phyloP scores from a whole-genome alignment of 2,329 filamentous ascomycete species.

The Neonectria neomacrospora region DNA sequence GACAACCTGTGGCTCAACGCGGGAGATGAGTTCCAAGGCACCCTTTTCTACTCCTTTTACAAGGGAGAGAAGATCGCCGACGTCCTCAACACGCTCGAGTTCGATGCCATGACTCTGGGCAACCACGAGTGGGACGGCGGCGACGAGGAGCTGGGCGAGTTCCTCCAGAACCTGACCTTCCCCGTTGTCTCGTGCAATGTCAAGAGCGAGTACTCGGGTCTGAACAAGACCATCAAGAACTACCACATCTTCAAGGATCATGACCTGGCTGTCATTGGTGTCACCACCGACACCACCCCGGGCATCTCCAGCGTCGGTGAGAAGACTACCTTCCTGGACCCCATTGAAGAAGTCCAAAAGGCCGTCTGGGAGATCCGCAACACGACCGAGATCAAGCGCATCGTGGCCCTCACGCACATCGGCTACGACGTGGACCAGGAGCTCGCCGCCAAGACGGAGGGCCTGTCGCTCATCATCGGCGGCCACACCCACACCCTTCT shows the following conservation, averaged over 20 bases:
- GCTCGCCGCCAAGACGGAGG: conserved; percentile 68
- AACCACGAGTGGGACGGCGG: conserved; percentile 76
- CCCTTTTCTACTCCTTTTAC: conserved; percentile 74
- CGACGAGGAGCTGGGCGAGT: conserved; percentile 70
- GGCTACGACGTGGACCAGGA: conserved; percentile 72
- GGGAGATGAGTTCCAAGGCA: conserved; percentile 77
- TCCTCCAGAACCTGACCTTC: conserved; percentile 72
- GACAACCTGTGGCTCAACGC: conserved; percentile 72
- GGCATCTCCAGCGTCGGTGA: conserved; percentile 68
- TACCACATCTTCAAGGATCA: conserved; percentile 73
- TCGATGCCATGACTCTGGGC: conserved; percentile 74
- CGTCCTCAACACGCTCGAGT: conserved; percentile 72
- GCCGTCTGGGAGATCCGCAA: conserved; percentile 70
- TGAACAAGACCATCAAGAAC: conserved; percentile 72
- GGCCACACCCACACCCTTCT: conserved; percentile 71
- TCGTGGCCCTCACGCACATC: conserved; percentile 74
- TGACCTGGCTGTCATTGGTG: conserved; percentile 71
- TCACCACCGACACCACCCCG: conserved; percentile 69
- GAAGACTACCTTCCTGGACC: conserved; percentile 68
- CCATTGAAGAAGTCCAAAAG: conserved; percentile 67
- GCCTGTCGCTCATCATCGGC: conserved; percentile 75
- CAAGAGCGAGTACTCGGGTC: conserved; percentile 65
- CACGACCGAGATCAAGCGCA: conserved; percentile 71
- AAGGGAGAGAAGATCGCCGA: conserved; percentile 75
- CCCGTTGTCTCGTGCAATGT: conserved; percentile 73